Conservation (phyloP, 805 yeast species). For the Sugiyamaella mastotermitis region DNA sequence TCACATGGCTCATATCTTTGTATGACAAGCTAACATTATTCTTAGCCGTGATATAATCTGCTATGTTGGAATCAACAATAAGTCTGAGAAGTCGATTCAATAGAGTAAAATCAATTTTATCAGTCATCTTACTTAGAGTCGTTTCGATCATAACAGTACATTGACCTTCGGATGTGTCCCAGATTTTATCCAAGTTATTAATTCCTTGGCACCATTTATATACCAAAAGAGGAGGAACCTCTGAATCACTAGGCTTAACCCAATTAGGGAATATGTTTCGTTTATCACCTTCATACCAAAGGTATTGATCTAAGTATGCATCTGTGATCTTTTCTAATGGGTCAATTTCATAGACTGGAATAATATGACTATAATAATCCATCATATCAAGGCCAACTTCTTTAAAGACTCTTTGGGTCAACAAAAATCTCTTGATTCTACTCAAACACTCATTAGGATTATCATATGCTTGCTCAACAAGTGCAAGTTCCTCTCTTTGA, state of each 20-base stretch:
- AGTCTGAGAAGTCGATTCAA: constrained; percentile 75
- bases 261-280: constrained; percentile 87
- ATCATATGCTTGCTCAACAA: constrained; percentile 94
- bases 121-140: constrained; percentile 60
- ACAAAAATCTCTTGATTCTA: constrained; percentile 70
- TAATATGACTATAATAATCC: constrained; percentile 78
- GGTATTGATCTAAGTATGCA: constrained; percentile 89
- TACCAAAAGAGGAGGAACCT: constrained; percentile 84
- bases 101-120: constrained; percentile 82
- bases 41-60: constrained; percentile 88
- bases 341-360: constrained; percentile 83
- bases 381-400: constrained; percentile 83
- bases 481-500: constrained; percentile 87
- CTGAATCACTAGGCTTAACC: constrained; percentile 93
- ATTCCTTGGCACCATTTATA: constrained; percentile 94
- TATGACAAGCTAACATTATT: constrained; percentile 76
- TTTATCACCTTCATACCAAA: constrained; percentile 93
- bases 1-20: constrained; percentile 93
- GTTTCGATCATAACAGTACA: constrained; percentile 83
- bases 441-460: constrained; percentile 91
- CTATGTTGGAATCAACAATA: constrained; percentile 82
- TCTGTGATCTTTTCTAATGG: constrained; percentile 94
- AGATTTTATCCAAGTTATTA: constrained; percentile 67
- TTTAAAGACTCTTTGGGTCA: constrained; percentile 88
- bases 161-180: constrained; percentile 74